Evolutionary conservation across 805 yeast genomes (phyloP), one percentile per base, ranked within the genome.

Genomic region (Ogataea wickerhamii): DNA sequence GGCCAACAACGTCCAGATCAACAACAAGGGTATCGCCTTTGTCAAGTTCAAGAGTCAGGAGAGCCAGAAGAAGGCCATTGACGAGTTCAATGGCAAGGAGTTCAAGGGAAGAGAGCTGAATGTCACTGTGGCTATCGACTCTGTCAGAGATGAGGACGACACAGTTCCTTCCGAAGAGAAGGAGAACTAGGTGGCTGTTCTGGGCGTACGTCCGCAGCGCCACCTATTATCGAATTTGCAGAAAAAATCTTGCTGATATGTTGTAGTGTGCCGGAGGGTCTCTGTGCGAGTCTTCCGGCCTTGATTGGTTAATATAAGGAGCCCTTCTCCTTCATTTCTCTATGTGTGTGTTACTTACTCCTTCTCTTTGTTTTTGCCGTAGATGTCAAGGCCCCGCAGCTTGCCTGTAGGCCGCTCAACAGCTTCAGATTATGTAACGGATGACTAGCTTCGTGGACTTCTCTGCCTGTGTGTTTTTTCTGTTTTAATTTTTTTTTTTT

Each of bases 91-190:
- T 47, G 94, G 87, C 37, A 71, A 70, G 53, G 73, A 70, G 36
- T 64, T 82, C 49, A 76, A 76, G 44, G 95, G 83, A 35, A 75
- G 85, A 59, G 70, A 68, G 34, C 64, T 88, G 41, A 64, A 73
- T 32, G 87, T 83, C 42, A 82, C 80, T 48, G 73, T 81, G 50
- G 96, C 96, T 16, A 73, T 84, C 45, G 86, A 81, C 52, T 67
- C 80, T 8, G 66, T 55, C 6, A 29, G 32, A 29, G 32, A 29
- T 7, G 32, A 29, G 6, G 32, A 18, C 14, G 32, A 29, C 13
- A 21, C 20, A 8, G 22, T 7, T 10, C n/a, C 22, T 29, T 13
- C 13, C 6, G 32, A 8, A 18, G 32, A 29, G 22, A 29, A 29
- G 22, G 32, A 29, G 32, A 29, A 29, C 32, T 29, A 29, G 14